Conservation (phyloP, 805 yeast species). For the Candida berthetii region DNA sequence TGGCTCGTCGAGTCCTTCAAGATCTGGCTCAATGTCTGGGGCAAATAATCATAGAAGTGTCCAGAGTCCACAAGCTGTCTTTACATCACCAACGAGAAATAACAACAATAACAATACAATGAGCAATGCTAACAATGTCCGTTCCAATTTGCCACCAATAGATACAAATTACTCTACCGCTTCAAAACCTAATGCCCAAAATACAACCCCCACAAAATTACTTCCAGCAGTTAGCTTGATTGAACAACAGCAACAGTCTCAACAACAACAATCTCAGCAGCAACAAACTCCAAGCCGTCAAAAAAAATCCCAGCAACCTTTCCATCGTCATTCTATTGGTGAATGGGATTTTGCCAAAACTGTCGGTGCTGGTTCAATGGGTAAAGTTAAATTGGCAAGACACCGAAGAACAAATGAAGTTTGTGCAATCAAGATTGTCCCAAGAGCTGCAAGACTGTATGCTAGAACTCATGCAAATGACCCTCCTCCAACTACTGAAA, state of each 20-base stretch:
- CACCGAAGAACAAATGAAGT: conserved; percentile 76
- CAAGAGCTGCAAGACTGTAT: conserved; percentile 77
- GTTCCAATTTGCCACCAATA: conserved; percentile 4
- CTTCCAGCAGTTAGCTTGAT: conserved; percentile 5
- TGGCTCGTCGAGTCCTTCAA: background rate
- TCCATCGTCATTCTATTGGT: conserved; percentile 85
- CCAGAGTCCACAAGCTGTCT: background rate
- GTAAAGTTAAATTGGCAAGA: conserved; percentile 91
- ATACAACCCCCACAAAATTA: conserved; percentile 22
- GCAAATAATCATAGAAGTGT: background rate
- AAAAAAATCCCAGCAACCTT: conserved; percentile 24
- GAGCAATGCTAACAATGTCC: background rate
- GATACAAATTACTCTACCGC: conserved; percentile 3
- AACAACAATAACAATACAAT: conserved; percentile 6
- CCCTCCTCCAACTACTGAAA: conserved; percentile 55
- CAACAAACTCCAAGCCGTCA: conserved; percentile 8
- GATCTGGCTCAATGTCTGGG: too few species aligned
- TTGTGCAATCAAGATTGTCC: conserved; percentile 91
- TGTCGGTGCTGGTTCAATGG: conserved; percentile 99
- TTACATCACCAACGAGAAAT: background rate
- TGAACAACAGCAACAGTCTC: conserved; percentile 4
- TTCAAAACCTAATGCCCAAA: conserved; percentile 2
- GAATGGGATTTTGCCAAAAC: conserved; percentile 96
- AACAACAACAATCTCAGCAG: conserved; percentile 11
- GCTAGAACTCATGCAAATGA: conserved; percentile 66